Evolutionary conservation across 2,329 filamentous ascomycete genomes (phyloP), one percentile per base, ranked within the genome.

Genomic region (Apiospora hydei): DNA sequence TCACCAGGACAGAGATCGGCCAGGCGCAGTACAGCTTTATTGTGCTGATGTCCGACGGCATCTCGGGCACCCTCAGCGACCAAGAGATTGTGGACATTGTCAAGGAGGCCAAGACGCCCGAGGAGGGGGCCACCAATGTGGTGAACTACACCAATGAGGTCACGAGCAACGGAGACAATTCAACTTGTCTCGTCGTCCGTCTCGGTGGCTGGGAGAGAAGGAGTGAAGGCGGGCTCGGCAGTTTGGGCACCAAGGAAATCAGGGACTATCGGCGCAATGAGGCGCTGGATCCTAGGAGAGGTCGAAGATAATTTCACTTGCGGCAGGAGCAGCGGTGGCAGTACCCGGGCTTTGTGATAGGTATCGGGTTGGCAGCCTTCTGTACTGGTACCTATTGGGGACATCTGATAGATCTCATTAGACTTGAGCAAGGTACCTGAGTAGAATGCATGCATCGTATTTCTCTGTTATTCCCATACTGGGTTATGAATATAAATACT

Each of bases 11-110:
- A 16, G 94, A 98, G 75, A 86, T 98, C 74, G 88, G 88, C 0
- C 92, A 96, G 0, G 95, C 94, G 0, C 92, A 98, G 81, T 98
- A 94, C 82, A 91, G 91, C 3, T 99, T 99, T 83, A 81, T 98
- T 69, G 94, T 97, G 1, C 88, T 99, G 67, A 90, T 97, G 81
- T 93, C 91, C 2, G 96, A 99, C 81, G 96, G 96, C 38, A 91
- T 99, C 13, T 96, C 92, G 26, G 96, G 94, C 8, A 93, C 93
- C 21, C 85, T 98, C 30, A 90, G 88, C 71, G 96, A 99, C 79
- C 96, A 98, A 83, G 96, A 99, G 83, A 94, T 98, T 74, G 95
- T 98, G 43, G 96, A 99, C 80, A 91, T 98, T 44, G 88, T 98
- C 78, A 98, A 98, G 82, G 96, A 99, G 83, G 94, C 95, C 6